These are phyloP conservation scores for Solanum megistacrolobum DNA, from an alignment of 257 asterid species.

Conservation along the genomic window DNA sequence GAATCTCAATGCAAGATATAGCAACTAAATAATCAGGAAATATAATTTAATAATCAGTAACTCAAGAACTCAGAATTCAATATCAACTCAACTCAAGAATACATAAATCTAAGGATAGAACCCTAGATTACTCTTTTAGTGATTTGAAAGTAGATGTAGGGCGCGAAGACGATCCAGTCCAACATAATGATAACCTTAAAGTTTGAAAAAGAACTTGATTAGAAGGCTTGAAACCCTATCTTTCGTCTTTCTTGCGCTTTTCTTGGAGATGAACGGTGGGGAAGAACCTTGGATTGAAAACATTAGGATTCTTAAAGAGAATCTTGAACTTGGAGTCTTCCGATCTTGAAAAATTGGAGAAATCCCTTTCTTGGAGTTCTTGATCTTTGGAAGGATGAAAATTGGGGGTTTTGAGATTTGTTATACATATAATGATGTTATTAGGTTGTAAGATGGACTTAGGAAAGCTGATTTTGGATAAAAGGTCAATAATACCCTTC, in stretches of 20 bases:
- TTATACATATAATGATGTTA: too few relatives aligned
- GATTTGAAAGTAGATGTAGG: neutral
- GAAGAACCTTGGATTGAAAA: neutral
- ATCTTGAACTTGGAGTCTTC: neutral
- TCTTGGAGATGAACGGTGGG: neutral
- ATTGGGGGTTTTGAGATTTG: neutral
- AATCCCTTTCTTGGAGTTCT: neutral
- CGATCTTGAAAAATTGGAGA: neutral
- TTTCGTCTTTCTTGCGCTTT: neutral
- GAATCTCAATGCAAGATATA: too few relatives aligned
- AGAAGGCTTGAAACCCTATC: neutral
- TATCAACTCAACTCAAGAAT: neutral
- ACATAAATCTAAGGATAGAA: neutral
- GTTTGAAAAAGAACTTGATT: neutral
- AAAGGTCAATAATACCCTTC: neutral
- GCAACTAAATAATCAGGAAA: too few relatives aligned
- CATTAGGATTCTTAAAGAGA: neutral
- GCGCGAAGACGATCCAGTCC: neutral
- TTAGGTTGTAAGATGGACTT: neutral
- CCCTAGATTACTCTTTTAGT: neutral
- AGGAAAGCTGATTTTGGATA: neutral
- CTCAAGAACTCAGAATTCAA: too few relatives aligned
- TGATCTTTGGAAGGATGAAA: neutral
- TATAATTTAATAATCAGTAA: too few relatives aligned
- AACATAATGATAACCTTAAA: neutral